Base-by-base conservation (phyloP, 148 eudicot species). In the Rhododendron henanense region DNA sequence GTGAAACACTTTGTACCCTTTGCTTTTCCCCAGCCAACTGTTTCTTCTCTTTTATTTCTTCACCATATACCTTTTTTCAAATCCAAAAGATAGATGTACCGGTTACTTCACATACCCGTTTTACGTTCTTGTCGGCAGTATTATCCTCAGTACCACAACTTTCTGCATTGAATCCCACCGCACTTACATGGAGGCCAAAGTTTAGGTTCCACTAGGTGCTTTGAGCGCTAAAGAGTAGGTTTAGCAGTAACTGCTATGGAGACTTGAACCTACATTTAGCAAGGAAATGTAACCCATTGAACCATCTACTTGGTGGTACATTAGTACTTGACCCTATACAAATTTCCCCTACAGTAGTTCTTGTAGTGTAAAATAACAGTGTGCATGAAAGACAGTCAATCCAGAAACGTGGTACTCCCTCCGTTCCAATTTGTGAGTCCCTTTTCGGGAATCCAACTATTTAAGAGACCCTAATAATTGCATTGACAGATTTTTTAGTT, bases 21-120 rank as follows among this genome's bases (percentile, higher is more conserved):
- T 71, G 76, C 76, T 71, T 71, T 71, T 33, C 41, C 76, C 76
- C 76, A 71, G 21, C 76, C 76, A 31, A 71, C 76, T 71, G 76
- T 71, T 28, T 71, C 76, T 31, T 31, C 76, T 69, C 75, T 67
- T 15, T 10, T 25, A 25, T n/a, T 25, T 67, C 33, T 67, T 71
- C 76, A 4, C 76, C 39, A 6, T 71, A 3, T 13, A 11, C 1
- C 13, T 28, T 28, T 31, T 69, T 69, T 28, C 5, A 13, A 4
- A 25, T 13, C 19, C 15, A 28, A 31, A 28, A 11, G 15, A 28
- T 31, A 28, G 33, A 11, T 31, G 11, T 28, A 33, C 28, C 5
- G 19, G 14, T 33, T 33, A 71, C 39, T 71, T 4, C 76, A 14
- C 39, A 15, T 14, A 71, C 35, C 74, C 15, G 14, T 19, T 59